phyloP scores from a whole-genome alignment of 2,329 filamentous ascomycete species.

The Onygena corvina region DNA sequence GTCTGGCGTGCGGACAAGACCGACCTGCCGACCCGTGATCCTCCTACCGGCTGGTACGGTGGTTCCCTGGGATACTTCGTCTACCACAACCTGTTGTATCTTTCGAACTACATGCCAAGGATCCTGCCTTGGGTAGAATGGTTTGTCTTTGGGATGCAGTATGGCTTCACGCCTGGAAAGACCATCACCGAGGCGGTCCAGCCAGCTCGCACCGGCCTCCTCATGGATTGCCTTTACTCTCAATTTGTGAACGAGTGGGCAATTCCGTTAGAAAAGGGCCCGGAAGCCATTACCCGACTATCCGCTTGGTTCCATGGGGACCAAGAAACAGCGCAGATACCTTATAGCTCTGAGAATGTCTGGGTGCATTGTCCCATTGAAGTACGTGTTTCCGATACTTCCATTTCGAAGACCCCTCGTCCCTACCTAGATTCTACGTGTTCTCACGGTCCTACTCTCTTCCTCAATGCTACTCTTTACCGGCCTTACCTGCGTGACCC shows the following conservation, averaged over 20 bases:
- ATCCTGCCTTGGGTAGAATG: constrained; percentile 83
- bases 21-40: constrained; percentile 46
- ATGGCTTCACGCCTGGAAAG: constrained; percentile 63
- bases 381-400: constrained; percentile 71
- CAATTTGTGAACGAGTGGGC: constrained; percentile 99
- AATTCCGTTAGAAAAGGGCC: constrained; percentile 70
- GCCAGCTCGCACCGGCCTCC: constrained; percentile 62
- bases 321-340: constrained; percentile 57
- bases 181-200: constrained; percentile 63
- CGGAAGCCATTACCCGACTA: constrained; percentile 71
- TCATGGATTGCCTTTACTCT: constrained; percentile 97
- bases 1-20: constrained; percentile 83
- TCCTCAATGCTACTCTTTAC: constrained; percentile 84
- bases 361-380: constrained; percentile 87
- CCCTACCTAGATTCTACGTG: constrained; percentile 63
- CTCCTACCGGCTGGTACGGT: constrained; percentile 66
- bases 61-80: constrained; percentile 70
- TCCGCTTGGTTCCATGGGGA: constrained; percentile 77
- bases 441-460: constrained; percentile 59
- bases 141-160: constrained; percentile 97
- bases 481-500: constrained; percentile 68
- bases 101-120: constrained; percentile 64
- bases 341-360: constrained; percentile 64
- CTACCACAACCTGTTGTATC: constrained; percentile 80
- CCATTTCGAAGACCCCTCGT: constrained; percentile 37